Conservation (phyloP, 2,329 filamentous ascomycete species). For the Apiospora koreana region DNA sequence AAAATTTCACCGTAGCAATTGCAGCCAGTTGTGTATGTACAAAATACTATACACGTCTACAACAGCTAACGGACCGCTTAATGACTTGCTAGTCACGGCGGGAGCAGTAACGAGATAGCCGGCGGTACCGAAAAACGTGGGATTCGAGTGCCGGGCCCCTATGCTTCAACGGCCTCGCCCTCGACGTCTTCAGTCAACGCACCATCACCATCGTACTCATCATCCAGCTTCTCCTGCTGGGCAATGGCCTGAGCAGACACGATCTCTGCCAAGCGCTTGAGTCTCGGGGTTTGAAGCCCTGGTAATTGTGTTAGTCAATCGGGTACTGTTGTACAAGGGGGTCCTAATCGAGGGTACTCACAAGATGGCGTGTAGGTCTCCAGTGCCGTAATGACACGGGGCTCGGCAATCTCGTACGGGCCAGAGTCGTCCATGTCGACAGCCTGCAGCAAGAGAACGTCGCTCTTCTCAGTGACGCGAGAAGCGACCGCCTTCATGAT, state of each 20-base stretch:
- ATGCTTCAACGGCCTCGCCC: slow-evolving; percentile 21
- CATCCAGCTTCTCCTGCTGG: slow-evolving; percentile 79
- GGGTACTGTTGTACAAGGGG: background rate
- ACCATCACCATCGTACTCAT: slow-evolving; percentile 47
- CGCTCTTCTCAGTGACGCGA: slow-evolving; percentile 95
- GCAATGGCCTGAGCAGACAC: slow-evolving; percentile 95
- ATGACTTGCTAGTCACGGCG: background rate
- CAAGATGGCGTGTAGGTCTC: slow-evolving; percentile 99
- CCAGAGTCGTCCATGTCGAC: slow-evolving; percentile 99
- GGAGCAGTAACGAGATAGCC: slow-evolving; percentile 9
- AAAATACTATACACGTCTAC: background rate
- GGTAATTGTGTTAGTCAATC: slow-evolving; percentile 29
- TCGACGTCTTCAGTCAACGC: slow-evolving; percentile 53
- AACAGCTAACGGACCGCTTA: background rate
- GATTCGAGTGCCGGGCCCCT: slow-evolving; percentile 10
- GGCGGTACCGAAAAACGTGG: slow-evolving; percentile 4
- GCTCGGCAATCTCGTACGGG: slow-evolving; percentile 97
- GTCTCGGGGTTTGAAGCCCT: slow-evolving; percentile 94
- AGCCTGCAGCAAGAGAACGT: slow-evolving; percentile 87
- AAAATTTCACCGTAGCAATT: background rate
- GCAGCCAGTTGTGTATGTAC: background rate
- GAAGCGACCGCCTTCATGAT: slow-evolving; percentile 99
- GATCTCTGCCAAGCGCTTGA: slow-evolving; percentile 97
- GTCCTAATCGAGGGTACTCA: slow-evolving; percentile 49
- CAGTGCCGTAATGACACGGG: slow-evolving; percentile 89